These are phyloP conservation scores for Metarhizium robertsii DNA, from an alignment of 2,329 filamentous ascomycete species.

Conservation along the genomic window DNA sequence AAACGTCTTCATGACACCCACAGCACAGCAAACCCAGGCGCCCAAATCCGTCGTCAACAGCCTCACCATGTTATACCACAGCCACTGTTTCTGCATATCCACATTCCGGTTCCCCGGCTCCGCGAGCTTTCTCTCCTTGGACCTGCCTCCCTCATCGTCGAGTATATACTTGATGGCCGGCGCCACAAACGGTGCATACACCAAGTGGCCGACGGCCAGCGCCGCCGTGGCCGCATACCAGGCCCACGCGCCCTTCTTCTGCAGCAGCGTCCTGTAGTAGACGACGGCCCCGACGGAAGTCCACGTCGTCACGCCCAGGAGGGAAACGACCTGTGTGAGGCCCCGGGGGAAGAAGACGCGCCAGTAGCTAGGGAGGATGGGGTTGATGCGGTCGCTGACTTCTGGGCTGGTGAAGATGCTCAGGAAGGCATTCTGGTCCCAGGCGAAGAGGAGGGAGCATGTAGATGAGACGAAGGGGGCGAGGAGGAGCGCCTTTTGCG, in stretches of 20 bases:
- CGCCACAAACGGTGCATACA: constrained; percentile 24
- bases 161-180: constrained; percentile 20
- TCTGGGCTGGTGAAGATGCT: constrained; percentile 22
- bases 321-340: constrained; percentile 21
- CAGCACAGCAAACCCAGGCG: constrained; percentile 22
- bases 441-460: constrained; percentile 33
- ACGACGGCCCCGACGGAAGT: constrained; percentile 18
- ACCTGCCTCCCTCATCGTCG: constrained; percentile 14
- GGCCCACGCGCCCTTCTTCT: constrained; percentile 13
- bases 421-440: constrained; percentile 35
- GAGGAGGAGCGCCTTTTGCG: constrained; percentile 28
- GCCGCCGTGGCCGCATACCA: constrained; percentile 25
- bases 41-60: constrained; percentile 24
- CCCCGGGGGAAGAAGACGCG: constrained; percentile 28
- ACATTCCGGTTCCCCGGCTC: constrained; percentile 16
- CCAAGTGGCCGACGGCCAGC: constrained; percentile 22
- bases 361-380: constrained; percentile 34
- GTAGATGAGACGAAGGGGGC: constrained; percentile 38
- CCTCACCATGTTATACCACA: constrained; percentile 20
- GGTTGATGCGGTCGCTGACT: constrained; percentile 20
- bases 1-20: constrained; percentile 13
- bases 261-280: constrained; percentile 14
- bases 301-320: constrained; percentile 25
- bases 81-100: constrained; percentile 21
- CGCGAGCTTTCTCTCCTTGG: constrained; percentile 6